These are phyloP conservation scores for Rubroboletus pulcherrimus DNA, from an alignment of 768 basidiomycete genomes.

Conservation along the genomic window DNA sequence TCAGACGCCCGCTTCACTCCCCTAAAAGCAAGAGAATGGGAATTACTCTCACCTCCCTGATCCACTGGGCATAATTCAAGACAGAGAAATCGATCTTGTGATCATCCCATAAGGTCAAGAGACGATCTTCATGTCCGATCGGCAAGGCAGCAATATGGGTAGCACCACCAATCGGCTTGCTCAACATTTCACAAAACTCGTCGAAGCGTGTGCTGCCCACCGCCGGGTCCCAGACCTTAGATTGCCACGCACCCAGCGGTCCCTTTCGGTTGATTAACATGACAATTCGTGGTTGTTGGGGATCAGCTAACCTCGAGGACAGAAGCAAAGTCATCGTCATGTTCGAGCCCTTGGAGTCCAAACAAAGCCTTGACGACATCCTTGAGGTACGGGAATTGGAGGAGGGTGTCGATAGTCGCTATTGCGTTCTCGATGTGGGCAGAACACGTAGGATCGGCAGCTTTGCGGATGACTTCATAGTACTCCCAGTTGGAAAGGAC, in stretches of 20 bases:
- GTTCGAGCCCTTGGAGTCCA: slow-evolving; percentile 61
- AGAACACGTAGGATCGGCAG: slow-evolving; percentile 62
- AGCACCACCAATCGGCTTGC: slow-evolving; percentile 38
- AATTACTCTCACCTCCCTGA: slow-evolving; percentile 52
- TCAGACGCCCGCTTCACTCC: background rate
- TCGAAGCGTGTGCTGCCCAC: slow-evolving; percentile 62
- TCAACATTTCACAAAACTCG: slow-evolving; percentile 60
- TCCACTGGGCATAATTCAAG: slow-evolving; percentile 72
- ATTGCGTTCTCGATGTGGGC: slow-evolving; percentile 55
- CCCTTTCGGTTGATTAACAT: slow-evolving; percentile 31
- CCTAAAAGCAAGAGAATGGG: background rate
- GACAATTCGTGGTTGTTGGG: slow-evolving; percentile 14
- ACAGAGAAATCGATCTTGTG: slow-evolving; percentile 56
- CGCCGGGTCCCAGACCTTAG: slow-evolving; percentile 80
- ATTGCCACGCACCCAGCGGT: slow-evolving; percentile 76
- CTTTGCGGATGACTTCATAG: slow-evolving; percentile 73
- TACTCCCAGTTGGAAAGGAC: slow-evolving; percentile 82
- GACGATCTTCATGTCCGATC: slow-evolving; percentile 46
- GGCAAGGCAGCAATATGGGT: slow-evolving; percentile 37
- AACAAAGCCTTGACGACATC: slow-evolving; percentile 67
- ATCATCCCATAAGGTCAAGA: slow-evolving; percentile 44
- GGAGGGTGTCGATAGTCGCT: slow-evolving; percentile 56
- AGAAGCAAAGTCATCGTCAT: slow-evolving; percentile 77
- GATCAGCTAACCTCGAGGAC: slow-evolving; percentile 50
- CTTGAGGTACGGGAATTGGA: slow-evolving; percentile 46